These are phyloP conservation scores for Schizophyllum amplum DNA, from an alignment of 1,284 basidiomycete species.

Conservation along the genomic window DNA sequence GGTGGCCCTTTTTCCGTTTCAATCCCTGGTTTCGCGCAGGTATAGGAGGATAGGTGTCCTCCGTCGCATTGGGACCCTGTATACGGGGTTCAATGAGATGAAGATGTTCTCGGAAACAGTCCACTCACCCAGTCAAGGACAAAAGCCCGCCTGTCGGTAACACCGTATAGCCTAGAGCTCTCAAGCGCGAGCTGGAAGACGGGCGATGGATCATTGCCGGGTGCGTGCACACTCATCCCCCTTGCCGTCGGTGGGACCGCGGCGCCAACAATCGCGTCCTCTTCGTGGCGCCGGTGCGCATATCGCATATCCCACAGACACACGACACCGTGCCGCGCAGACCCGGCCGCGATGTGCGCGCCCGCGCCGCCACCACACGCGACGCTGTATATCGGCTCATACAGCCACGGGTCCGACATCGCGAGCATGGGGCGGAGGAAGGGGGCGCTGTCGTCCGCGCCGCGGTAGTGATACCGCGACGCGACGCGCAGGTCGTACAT, in stretches of 20 bases:
- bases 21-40: constrained; percentile 25
- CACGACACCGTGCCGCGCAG: constrained; percentile 64
- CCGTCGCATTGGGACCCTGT: constrained; percentile 46
- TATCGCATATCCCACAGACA: constrained; percentile 71
- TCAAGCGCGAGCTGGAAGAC: constrained; percentile 66
- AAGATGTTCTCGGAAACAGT: background rate
- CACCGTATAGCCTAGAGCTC: constrained; percentile 67
- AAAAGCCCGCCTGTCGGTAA: constrained; percentile 64
- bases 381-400: constrained; percentile 66
- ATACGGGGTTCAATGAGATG: constrained; percentile 2
- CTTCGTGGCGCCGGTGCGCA: constrained; percentile 18
- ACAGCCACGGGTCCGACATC: constrained; percentile 55
- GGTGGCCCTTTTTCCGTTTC: constrained; percentile 31
- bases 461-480: constrained; percentile 8
- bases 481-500: constrained; percentile 64
- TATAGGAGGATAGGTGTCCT: constrained; percentile 49
- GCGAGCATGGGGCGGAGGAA: constrained; percentile 48
- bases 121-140: constrained; percentile 62
- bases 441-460: constrained; percentile 12
- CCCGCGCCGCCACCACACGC: constrained; percentile 61
- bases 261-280: background rate
- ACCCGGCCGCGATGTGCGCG: constrained; percentile 60
- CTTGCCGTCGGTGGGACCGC: constrained; percentile 2
- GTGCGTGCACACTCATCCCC: constrained; percentile 71
- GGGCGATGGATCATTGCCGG: constrained; percentile 65